Conservation (phyloP, 2,329 filamentous ascomycete genomes). For the Fusarium anguioides region DNA sequence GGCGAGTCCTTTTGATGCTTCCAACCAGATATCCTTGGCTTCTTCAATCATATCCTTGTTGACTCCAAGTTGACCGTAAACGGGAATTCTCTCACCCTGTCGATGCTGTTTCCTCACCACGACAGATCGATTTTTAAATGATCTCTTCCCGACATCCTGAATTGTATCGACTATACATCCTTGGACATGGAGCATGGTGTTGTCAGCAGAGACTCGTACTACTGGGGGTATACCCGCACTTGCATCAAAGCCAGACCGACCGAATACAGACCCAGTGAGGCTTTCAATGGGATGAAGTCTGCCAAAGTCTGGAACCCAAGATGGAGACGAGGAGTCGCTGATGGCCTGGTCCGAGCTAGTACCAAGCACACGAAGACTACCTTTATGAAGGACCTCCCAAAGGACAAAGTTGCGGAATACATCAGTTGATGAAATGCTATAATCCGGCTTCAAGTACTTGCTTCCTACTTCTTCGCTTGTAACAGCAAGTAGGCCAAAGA, state of each 20-base stretch:
- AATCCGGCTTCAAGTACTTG: background rate
- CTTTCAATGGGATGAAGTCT: accelerated
- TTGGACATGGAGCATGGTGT: accelerated
- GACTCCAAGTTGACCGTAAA: accelerated
- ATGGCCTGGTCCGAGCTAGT: accelerated
- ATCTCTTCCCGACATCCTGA: background rate
- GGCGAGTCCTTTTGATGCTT: accelerated
- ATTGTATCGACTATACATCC: accelerated
- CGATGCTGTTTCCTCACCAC: accelerated
- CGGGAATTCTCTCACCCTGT: accelerated
- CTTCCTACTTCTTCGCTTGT: accelerated
- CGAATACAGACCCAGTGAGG: background rate
- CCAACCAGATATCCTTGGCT: background rate
- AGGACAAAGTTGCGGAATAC: accelerated
- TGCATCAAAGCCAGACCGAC: accelerated
- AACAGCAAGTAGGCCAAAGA: background rate
- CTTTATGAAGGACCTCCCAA: accelerated
- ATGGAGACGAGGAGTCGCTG: accelerated
- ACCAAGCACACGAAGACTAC: background rate
- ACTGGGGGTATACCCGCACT: accelerated
- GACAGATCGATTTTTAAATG: accelerated
- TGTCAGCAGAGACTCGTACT: accelerated
- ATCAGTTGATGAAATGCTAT: accelerated
- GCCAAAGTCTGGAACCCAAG: background rate
- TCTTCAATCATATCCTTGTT: background rate